phyloP scores from a whole-genome alignment of 2,329 filamentous ascomycete species.

The Westerdykella aurantiaca region DNA sequence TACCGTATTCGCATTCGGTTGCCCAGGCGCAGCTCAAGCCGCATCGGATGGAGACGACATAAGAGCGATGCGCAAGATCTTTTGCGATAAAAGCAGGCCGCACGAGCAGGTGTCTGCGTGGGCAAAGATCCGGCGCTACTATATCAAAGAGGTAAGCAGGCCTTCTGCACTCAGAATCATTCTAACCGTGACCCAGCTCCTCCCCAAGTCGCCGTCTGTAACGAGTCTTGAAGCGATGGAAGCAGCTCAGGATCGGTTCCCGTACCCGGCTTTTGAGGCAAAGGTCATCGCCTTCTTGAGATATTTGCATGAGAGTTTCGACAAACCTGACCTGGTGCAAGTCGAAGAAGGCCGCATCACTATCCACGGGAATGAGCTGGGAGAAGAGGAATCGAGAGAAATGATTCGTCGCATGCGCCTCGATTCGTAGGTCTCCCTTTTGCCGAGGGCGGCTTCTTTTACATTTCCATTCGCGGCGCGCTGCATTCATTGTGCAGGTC shows the following conservation, averaged over 20 bases:
- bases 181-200: conserved; percentile 9
- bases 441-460: too few relatives aligned
- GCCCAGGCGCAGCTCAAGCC: conserved; percentile 19
- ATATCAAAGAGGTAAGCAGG: conserved; percentile 24
- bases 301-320: conserved; percentile 39
- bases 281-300: conserved; percentile 40
- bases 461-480: too few relatives aligned
- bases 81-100: conserved; percentile 26
- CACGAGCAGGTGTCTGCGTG: conserved; percentile 32
- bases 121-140: conserved; percentile 31
- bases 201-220: conserved; percentile 5
- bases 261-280: conserved; percentile 37
- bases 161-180: neutral
- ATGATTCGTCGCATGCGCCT: conserved; percentile 27
- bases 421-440: neutral
- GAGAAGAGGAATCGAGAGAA: conserved; percentile 24
- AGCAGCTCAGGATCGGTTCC: conserved; percentile 27
- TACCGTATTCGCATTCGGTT: conserved; percentile 45
- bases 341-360: conserved; percentile 45
- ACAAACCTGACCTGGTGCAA: conserved; percentile 47
- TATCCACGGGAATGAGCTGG: conserved; percentile 26
- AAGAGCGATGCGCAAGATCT: conserved; percentile 30
- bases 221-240: conserved; percentile 12
- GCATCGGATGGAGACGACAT: conserved; percentile 22
- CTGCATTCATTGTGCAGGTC: too few relatives aligned